Evolutionary conservation across 495 filamentous ascomycete species (phyloP).

Genomic region (Penicillium ucsense): DNA sequence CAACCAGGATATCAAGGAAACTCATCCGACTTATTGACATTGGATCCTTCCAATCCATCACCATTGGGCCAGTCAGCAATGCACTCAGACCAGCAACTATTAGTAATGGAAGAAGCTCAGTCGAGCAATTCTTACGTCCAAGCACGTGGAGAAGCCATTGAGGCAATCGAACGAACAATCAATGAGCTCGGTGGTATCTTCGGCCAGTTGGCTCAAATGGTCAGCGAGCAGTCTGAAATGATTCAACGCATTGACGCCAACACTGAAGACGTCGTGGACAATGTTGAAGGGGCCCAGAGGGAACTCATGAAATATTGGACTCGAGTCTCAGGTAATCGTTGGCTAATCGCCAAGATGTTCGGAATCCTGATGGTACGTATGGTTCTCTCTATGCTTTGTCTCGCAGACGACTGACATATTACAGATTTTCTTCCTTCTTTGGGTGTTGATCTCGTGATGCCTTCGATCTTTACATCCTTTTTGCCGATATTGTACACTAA

Average conservation of each 20-base stretch:
- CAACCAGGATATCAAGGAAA: constrained; percentile 44
- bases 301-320: constrained; percentile 95
- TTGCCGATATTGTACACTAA: constrained; percentile 33
- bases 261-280: constrained; percentile 92
- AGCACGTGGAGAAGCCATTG: constrained; percentile 89
- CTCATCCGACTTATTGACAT: constrained; percentile 65
- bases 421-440: constrained; percentile 49
- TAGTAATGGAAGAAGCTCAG: constrained; percentile 91
- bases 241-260: constrained; percentile 90
- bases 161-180: constrained; percentile 93
- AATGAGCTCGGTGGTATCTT: constrained; percentile 91
- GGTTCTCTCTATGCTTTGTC: not conserved
- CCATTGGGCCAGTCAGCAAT: constrained; percentile 38
- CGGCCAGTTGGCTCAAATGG: constrained; percentile 94
- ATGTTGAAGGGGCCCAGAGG: constrained; percentile 89
- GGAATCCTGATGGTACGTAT: constrained; percentile 63
- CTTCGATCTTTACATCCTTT: constrained; percentile 8
- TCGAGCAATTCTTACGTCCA: constrained; percentile 82
- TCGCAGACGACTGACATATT: constrained; percentile 9
- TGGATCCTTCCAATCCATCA: constrained; percentile 63
- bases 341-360: constrained; percentile 99
- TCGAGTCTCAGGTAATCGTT: constrained; percentile 84
- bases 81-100: constrained; percentile 75
- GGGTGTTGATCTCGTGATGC: constrained; percentile 49
- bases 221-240: constrained; percentile 93